Conservation (phyloP, 2,329 filamentous ascomycete genomes). For the Byssochlamys sp. region DNA sequence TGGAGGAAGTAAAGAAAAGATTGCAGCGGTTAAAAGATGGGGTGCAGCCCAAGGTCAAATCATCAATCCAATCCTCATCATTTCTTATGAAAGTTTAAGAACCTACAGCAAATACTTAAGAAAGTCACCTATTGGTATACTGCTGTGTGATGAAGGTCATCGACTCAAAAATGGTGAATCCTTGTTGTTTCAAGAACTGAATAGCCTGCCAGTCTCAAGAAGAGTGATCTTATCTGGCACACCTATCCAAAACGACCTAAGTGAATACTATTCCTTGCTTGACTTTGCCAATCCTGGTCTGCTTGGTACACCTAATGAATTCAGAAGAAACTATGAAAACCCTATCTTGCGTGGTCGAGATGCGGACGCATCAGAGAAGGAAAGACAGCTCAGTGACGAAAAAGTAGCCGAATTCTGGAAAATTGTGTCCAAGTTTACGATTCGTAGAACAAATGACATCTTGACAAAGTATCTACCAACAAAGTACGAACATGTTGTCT, state of each 20-base stretch:
- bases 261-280: slow-evolving; percentile 90
- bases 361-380: slow-evolving; percentile 73
- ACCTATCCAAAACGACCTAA: slow-evolving; percentile 96
- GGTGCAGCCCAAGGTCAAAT: no score
- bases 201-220: slow-evolving; percentile 77
- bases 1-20: slow-evolving; percentile 86
- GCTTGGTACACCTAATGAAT: slow-evolving; percentile 78
- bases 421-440: slow-evolving; percentile 96
- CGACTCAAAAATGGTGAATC: slow-evolving; percentile 93
- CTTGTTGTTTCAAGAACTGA: slow-evolving; percentile 85
- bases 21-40: slow-evolving; percentile 72
- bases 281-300: slow-evolving; percentile 94
- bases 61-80: slow-evolving; percentile 94
- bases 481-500: slow-evolving; percentile 98
- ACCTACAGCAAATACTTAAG: slow-evolving; percentile 84
- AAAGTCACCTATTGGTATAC: slow-evolving; percentile 77
- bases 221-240: slow-evolving; percentile 93
- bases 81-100: slow-evolving; percentile 91
- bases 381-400: slow-evolving; percentile 78
- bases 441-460: slow-evolving; percentile 93
- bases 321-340: slow-evolving; percentile 85
- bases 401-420: slow-evolving; percentile 68
- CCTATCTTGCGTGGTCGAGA: slow-evolving; percentile 88
- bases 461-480: slow-evolving; percentile 93
- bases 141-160: slow-evolving; percentile 94